Evolutionary conservation across 2,329 filamentous ascomycete species (phyloP), one percentile per base, ranked within the genome.

Genomic region (Laburnicola sp.): DNA sequence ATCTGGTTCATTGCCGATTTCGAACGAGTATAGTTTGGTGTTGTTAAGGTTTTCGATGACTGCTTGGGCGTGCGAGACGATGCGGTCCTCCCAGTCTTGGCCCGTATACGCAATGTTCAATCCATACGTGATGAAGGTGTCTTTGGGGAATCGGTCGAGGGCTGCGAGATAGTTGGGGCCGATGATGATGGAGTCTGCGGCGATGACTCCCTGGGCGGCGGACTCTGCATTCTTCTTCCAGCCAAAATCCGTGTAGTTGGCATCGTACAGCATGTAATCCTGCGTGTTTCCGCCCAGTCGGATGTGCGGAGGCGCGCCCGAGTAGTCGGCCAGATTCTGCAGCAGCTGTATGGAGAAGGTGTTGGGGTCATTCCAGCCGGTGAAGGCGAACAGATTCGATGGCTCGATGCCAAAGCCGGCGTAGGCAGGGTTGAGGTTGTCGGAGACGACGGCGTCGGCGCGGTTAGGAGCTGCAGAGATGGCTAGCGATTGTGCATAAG

Each of bases 351-450:
- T 59, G 11, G 77, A 76, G 27, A 81, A 61, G 7, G 64, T 38
- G 58, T 81, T 81, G 16, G 75, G 57, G 4, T 65, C 50, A 21
- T 68, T 69, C 30, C 62, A 63, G 48, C 79, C 78, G 9, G 76
- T 79, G 62, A 78, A 81, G 44, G 78, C 78, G 65, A 77, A 80
- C 6, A 81, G 69, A 53, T 80, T 80, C 21, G 77, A 79, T 25
- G 78, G 75, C 67, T 81, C 79, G 54, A 81, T 80, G 38, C 79
- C 78, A 51, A 80, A 78, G 50, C 78, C 78, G 7, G 76, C 78
- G 57, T 76, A 80, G 1, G 75, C 76, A 6, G 74, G 72, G 58
- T 73, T 66, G 50, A 80, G 54, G 30, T 66, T 63, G 31, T 66
- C 59, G 5, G 70, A 75, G 31, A 71, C 64, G 34, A 55, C 49